Evolutionary conservation across 345 rosid species (phyloP).

Genomic region (Hirschfeldia incana): DNA sequence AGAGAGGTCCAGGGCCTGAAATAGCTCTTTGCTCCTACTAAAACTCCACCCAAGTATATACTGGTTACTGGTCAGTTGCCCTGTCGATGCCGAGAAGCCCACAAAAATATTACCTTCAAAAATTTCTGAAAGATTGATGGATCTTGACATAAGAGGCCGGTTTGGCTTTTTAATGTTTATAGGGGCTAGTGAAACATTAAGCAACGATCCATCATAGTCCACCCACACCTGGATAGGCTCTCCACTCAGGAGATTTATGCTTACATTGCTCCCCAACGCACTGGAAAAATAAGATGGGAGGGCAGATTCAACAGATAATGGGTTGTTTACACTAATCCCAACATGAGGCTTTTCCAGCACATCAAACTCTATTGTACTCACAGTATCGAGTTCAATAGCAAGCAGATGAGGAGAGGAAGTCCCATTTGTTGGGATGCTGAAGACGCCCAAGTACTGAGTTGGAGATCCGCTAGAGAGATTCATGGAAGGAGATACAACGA

Average conservation of each 20-base stretch:
- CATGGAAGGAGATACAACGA: slow-evolving; percentile 42
- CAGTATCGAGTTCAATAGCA: slow-evolving; percentile 61
- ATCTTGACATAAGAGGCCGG: slow-evolving; percentile 48
- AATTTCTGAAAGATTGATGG: slow-evolving; percentile 41
- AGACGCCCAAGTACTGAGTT: slow-evolving; percentile 46
- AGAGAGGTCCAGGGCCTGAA: slow-evolving; percentile 42
- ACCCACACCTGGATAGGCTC: slow-evolving; percentile 48
- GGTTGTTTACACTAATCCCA: slow-evolving; percentile 36
- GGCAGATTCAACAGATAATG: slow-evolving; percentile 13
- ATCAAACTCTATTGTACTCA: slow-evolving; percentile 31
- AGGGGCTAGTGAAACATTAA: slow-evolving; percentile 49
- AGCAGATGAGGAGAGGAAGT: slow-evolving; percentile 45
- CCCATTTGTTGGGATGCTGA: slow-evolving; percentile 37
- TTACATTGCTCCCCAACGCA: background rate
- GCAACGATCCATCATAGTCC: slow-evolving; percentile 41
- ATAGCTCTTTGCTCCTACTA: slow-evolving; percentile 27
- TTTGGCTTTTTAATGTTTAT: slow-evolving; percentile 33
- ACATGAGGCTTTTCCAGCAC: slow-evolving; percentile 51
- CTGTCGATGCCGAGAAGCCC: slow-evolving; percentile 62
- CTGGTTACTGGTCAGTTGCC: slow-evolving; percentile 34
- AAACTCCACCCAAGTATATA: slow-evolving; percentile 70
- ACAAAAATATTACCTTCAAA: slow-evolving; percentile 44
- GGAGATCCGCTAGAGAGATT: slow-evolving; percentile 9
- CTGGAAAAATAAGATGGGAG: background rate
- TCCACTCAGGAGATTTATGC: slow-evolving; percentile 46